Evolutionary conservation across 768 basidiomycete species (phyloP).

Genomic region (Candolleomyces efflorescens): DNA sequence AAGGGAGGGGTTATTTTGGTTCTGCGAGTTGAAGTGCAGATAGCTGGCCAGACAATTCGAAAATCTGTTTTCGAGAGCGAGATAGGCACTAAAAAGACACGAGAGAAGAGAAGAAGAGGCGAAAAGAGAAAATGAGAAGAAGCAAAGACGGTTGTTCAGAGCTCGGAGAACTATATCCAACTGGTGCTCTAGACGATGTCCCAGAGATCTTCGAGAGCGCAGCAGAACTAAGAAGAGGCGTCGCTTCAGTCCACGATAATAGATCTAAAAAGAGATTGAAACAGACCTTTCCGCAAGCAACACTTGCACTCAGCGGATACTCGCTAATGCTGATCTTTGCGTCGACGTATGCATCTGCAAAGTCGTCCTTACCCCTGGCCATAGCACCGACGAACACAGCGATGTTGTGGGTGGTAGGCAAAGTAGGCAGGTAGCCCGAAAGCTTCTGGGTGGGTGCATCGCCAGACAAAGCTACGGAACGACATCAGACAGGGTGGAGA

Average conservation of each 20-base stretch:
- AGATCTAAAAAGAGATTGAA: neutral
- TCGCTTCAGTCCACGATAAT: neutral
- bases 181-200: slow-evolving; percentile 62
- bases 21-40: slow-evolving; percentile 48
- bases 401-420: slow-evolving; percentile 85
- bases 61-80: slow-evolving; percentile 11
- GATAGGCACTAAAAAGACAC: slow-evolving; percentile 6
- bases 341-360: slow-evolving; percentile 92
- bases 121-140: slow-evolving; percentile 1
- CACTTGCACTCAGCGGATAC: slow-evolving; percentile 87
- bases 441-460: slow-evolving; percentile 81
- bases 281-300: slow-evolving; percentile 94
- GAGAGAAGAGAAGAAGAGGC: slow-evolving; percentile 2
- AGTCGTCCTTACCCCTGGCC: slow-evolving; percentile 95
- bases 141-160: neutral
- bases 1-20: slow-evolving; percentile 6
- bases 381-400: slow-evolving; percentile 98
- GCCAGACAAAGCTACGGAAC: slow-evolving; percentile 73
- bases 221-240: slow-evolving; percentile 62
- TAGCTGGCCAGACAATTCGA: slow-evolving; percentile 25
- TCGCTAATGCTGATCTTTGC: slow-evolving; percentile 96
- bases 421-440: slow-evolving; percentile 76
- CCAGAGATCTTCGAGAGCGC: slow-evolving; percentile 92
- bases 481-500: slow-evolving; percentile 1
- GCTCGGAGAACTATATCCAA: neutral